Conservation (phyloP, 2,329 filamentous ascomycete genomes). For the Trichoderma pleuroti region DNA sequence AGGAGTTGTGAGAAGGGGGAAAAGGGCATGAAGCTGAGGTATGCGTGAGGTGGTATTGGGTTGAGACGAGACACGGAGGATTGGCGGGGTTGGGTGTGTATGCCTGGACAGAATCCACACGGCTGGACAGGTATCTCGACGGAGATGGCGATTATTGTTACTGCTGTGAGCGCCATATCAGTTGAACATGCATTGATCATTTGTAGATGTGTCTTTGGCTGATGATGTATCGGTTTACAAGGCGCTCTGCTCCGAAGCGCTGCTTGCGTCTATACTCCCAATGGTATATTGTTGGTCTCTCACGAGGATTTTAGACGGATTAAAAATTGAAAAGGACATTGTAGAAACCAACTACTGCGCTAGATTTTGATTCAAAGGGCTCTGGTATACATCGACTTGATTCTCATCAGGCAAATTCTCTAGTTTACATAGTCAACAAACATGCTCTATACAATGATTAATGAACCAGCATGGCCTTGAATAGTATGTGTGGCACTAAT, state of each 20-base stretch:
- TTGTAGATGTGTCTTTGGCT: background rate
- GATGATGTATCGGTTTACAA: background rate
- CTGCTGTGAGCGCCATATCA: background rate
- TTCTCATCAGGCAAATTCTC: background rate
- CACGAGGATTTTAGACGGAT: background rate
- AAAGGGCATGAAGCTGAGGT: background rate
- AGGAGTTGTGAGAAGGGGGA: background rate
- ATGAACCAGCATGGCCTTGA: background rate
- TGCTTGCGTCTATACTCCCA: background rate
- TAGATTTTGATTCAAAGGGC: background rate
- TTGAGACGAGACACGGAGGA: background rate
- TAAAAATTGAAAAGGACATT: background rate
- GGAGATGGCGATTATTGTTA: too few species aligned
- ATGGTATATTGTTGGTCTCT: background rate
- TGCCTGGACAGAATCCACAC: background rate
- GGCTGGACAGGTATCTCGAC: background rate
- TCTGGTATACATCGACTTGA: background rate
- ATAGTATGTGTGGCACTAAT: background rate
- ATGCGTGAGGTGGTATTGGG: background rate
- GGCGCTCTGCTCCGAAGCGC: background rate
- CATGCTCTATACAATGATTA: background rate
- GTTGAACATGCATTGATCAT: background rate
- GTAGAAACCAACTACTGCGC: background rate
- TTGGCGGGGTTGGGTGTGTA: background rate
- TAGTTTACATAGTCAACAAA: background rate